A percentile compares a stretch with the other conserved stretches of the same genome.
Conservation (phyloP, 202 grass and related monocot species). For the Cymbopogon flexuosus region DNA sequence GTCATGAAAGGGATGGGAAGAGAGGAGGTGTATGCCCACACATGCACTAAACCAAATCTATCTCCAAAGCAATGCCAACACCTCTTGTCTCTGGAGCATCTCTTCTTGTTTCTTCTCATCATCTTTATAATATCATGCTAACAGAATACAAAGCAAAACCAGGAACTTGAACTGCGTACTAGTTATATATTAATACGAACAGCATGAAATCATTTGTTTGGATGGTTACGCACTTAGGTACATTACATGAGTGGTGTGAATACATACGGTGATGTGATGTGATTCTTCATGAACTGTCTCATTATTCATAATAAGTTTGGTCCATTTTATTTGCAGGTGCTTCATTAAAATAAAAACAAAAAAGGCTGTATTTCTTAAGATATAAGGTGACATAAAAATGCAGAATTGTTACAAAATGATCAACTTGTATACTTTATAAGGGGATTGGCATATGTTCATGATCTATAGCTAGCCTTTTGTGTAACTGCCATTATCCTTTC, state of each 20-base stretch:
- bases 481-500: slow-evolving; percentile 30
- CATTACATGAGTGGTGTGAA: neutral
- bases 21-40: neutral
- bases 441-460: neutral
- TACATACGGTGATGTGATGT: neutral
- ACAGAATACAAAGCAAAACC: slow-evolving; percentile 20
- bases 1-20: slow-evolving; percentile 24
- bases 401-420: slow-evolving; percentile 16
- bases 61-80: slow-evolving; percentile 23
- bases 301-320: neutral
- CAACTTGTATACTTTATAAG: slow-evolving; percentile 29
- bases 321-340: slow-evolving; percentile 8
- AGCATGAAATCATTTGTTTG: neutral
- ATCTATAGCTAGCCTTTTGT: neutral
- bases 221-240: neutral
- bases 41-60: slow-evolving; percentile 12
- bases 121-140: neutral
- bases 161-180: neutral
- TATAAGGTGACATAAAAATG: neutral
- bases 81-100: slow-evolving; percentile 28
- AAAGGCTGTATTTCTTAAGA: neutral
- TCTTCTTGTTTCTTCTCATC: neutral
- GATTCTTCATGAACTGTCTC: neutral
- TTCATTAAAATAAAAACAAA: neutral
- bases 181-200: neutral